Conservation (phyloP, 148 eudicot species). For the Silene conica region DNA sequence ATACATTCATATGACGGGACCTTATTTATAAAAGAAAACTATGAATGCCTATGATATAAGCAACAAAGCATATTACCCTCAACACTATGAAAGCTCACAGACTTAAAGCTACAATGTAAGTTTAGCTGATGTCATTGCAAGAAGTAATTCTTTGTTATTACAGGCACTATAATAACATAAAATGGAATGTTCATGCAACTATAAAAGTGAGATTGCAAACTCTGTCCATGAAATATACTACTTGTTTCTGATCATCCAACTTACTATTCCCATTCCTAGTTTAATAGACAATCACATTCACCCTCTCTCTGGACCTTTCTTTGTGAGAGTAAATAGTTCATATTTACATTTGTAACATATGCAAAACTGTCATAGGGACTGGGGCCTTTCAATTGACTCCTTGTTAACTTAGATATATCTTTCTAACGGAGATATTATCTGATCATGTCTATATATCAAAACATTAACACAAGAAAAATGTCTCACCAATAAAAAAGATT, state of each 20-base stretch:
- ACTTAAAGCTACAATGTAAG: neutral
- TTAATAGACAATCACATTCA: too few relatives aligned
- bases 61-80: neutral
- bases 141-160: neutral
- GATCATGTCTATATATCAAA: neutral
- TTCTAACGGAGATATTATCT: neutral
- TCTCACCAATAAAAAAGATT: neutral
- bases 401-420: neutral
- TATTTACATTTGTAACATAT: too few relatives aligned
- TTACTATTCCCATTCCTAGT: too few relatives aligned
- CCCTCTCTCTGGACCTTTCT: too few relatives aligned
- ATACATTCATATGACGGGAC: conserved; percentile 9
- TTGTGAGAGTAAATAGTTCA: too few relatives aligned
- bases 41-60: neutral
- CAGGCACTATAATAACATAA: neutral
- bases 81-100: neutral
- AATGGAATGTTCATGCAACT: neutral
- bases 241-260: too few relatives aligned
- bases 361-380: neutral
- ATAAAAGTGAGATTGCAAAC: too few relatives aligned
- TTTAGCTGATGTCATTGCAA: neutral
- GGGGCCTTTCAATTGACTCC: neutral
- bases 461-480: too few relatives aligned
- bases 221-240: too few relatives aligned
- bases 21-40: neutral